A percentile compares a stretch with the other conserved stretches of the same genome.
Conservation (phyloP, 345 rosid species). For the Geranium brycei region DNA sequence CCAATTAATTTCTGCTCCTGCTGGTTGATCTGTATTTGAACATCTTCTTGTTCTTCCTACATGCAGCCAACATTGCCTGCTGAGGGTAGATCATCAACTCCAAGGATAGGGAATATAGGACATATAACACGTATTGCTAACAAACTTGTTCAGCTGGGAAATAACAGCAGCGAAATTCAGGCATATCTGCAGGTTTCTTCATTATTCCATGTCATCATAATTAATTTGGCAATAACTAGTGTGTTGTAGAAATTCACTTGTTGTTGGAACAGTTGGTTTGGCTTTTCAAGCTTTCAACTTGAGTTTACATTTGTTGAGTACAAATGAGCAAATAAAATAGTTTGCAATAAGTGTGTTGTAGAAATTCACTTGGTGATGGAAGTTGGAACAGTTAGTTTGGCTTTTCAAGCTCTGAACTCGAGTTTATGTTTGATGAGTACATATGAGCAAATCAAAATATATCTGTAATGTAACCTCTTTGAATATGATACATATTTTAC, state of each 20-base stretch:
- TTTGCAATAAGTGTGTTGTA: too few species aligned
- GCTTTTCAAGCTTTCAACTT: too few species aligned
- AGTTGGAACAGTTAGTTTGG: too few species aligned
- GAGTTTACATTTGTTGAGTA: too few species aligned
- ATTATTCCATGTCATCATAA: conserved; percentile 3
- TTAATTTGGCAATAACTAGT: neutral
- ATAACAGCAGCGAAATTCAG: conserved; percentile 44
- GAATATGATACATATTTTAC: too few species aligned
- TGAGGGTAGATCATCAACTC: conserved; percentile 45
- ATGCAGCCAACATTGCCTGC: conserved; percentile 67
- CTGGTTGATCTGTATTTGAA: conserved; percentile 6
- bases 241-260: neutral
- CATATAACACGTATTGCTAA: conserved; percentile 77
- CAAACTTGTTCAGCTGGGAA: conserved; percentile 68
- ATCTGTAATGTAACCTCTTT: too few species aligned
- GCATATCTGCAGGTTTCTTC: conserved; percentile 56
- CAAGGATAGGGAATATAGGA: conserved; percentile 75
- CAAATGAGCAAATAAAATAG: too few species aligned
- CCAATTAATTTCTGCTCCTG: conserved; percentile 8
- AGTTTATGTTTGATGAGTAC: too few species aligned
- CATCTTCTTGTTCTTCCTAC: conserved; percentile 8
- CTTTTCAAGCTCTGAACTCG: too few species aligned
- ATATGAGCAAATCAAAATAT: too few species aligned
- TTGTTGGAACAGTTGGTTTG: neutral
- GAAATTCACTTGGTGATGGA: too few species aligned